Percentiles rank a stretch among this genome's conserved stretches.
These are phyloP conservation scores for Aspergillus saccharolyticus DNA, from an alignment of 495 filamentous ascomycete genomes.

Conservation along the genomic window DNA sequence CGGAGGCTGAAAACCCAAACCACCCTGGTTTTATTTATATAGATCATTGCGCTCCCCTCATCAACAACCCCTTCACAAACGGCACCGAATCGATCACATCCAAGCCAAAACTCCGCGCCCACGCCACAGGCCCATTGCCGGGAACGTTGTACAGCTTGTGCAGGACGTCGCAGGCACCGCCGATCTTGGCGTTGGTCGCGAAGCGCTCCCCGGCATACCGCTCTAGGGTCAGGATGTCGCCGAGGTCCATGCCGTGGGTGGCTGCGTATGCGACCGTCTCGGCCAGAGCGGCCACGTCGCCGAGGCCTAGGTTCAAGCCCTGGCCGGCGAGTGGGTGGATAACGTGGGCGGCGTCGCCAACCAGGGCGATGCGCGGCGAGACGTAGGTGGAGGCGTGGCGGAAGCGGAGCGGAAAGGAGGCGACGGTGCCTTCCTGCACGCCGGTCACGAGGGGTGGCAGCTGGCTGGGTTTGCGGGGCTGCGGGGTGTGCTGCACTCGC, in stretches of 20 bases:
- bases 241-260: conserved; percentile 78
- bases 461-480: conserved; percentile 24
- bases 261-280: conserved; percentile 72
- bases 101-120: conserved; percentile 70
- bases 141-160: conserved; percentile 81
- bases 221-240: conserved; percentile 67
- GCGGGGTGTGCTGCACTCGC: conserved; percentile 66
- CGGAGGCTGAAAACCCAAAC: not conserved
- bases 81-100: conserved; percentile 70
- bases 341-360: conserved; percentile 93
- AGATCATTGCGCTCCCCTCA: conserved; percentile 77
- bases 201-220: conserved; percentile 75
- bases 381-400: conserved; percentile 90
- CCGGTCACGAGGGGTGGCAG: conserved; percentile 56
- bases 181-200: conserved; percentile 73
- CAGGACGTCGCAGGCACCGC: conserved; percentile 88
- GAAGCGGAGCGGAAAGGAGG: conserved; percentile 85
- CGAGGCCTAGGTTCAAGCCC: conserved; percentile 89
- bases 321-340: conserved; percentile 93
- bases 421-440: conserved; percentile 75
- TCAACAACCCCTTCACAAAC: conserved; percentile 77
- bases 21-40: too few relatives aligned
- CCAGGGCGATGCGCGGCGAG: conserved; percentile 76
- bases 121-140: conserved; percentile 68
- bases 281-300: conserved; percentile 73